Base-by-base conservation (phyloP, 352 stramenopile species). In the Pythium pyrilobum region DNA sequence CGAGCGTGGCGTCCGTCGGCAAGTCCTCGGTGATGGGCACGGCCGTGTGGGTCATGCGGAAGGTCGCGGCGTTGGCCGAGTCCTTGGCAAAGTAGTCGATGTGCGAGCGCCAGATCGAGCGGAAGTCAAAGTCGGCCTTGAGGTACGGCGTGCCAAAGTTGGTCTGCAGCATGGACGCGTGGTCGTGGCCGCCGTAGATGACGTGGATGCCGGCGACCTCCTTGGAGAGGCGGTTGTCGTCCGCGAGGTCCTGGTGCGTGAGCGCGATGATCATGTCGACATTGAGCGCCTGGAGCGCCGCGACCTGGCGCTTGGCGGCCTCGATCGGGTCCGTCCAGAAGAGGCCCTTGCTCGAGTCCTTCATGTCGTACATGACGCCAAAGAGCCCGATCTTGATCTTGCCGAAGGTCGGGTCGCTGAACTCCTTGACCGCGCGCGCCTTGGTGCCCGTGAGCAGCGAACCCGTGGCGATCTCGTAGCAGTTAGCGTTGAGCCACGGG, bases 321-420 rank as follows among this genome's bases (percentile, higher is more conserved):
- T 64, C 59, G 52, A 91, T 77, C 18, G 76, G 77, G 54, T 91
- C 80, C 25, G 64, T 62, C 80, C 80, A 90, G 65, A 72, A 80
- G 25, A 87, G 31, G 0, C 69, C 77, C 59, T 85, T 85, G 48
- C 66, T 84, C 20, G 71, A 54, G 41, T 80, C 67, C 38, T 88
- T 62, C 71, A 88, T 84, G 65, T 88, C 65, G 67, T 90, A 90
- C 75, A 91, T 86, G 63, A 91, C 66, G 25, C 77, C 80, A 34
- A 87, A 87, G 32, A 88, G 37, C 11, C 80, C 80, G 42, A 91
- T 71, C 16, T 69, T 77, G 55, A 91, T 64, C 32, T 59, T 54
- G 34, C 77, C 77, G 28, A 76, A 70, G 28, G 44, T 59, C 1
- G 59, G 27, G 50, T 81, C 40, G 3, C 43, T 69, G 41, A 89